Evolutionary conservation across 2,329 filamentous ascomycete genomes (phyloP).

Genomic region (Trichoderma aggressivum): DNA sequence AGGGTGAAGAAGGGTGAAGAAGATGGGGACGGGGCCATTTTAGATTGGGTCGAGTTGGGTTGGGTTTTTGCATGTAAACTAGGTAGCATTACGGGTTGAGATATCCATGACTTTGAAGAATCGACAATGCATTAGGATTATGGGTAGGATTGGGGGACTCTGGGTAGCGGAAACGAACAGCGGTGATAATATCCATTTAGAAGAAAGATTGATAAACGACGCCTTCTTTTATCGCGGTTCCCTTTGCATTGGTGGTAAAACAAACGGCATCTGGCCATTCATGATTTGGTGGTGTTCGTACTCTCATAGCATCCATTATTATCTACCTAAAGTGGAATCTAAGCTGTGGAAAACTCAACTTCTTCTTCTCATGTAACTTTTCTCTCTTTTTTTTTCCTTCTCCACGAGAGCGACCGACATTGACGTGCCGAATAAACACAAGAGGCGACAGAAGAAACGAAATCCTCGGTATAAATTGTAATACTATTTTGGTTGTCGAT

Average conservation of each 20-base stretch:
- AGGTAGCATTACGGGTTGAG: slow-evolving; percentile 41
- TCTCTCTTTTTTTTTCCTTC: not conserved
- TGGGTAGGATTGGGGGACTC: slow-evolving; percentile 18
- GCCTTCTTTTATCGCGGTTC: not conserved
- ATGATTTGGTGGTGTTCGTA: not conserved
- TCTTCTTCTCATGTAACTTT: not conserved
- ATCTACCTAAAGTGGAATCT: not conserved
- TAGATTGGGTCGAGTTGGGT: slow-evolving; percentile 27
- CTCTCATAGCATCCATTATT: not conserved
- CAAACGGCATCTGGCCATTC: not conserved
- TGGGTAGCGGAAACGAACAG: slow-evolving; percentile 12
- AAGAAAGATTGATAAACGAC: not conserved
- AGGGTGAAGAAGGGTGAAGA: not conserved
- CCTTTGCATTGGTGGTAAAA: not conserved
- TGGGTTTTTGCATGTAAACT: slow-evolving; percentile 39
- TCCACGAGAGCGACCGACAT: not conserved
- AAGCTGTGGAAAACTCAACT: not conserved
- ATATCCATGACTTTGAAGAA: slow-evolving; percentile 39
- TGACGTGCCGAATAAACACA: not conserved
- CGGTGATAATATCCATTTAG: not conserved
- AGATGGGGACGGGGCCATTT: slow-evolving; percentile 10
- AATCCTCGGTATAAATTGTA: too few species aligned
- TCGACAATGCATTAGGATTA: slow-evolving; percentile 23
- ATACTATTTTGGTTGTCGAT: too few species aligned
- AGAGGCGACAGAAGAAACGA: not conserved